Evolutionary conservation across 2,329 filamentous ascomycete genomes (phyloP), one percentile per base, ranked within the genome.

Genomic region (Chaetomiaceae sp.): DNA sequence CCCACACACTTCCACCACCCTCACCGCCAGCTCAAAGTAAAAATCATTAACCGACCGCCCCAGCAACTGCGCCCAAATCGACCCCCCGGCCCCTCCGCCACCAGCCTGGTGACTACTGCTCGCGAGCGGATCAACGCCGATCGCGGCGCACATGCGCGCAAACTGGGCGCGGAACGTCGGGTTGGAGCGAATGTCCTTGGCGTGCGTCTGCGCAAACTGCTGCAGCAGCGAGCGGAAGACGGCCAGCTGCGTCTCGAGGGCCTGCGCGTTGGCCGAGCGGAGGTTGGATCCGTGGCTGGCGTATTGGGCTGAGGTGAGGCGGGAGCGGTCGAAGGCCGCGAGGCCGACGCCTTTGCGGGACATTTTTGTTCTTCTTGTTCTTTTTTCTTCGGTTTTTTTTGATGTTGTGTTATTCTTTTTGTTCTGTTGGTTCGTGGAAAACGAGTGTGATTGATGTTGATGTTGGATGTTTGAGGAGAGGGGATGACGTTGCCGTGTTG

Each of bases 11-110:
- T 97, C 92, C 6, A 99, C 94, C 1, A 97, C 88, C 46, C 89
- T 81, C n/a, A 97, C 92, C 1, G 91, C 94, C 42, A 99, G 83
- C 75, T 95, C 92, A 70, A 97, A 97, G 74, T 97, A 99, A 68
- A 99, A 99, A 70, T 99, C 94, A 68, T 96, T 95, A 62, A 99
- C 91, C 64, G 85, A 91, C 55, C 88, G 83, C 27, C 94, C 94
- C 19, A 97, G 79, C 58, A 97, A 82, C 74, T 96, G 91, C 8
- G 90, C 88, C 92, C 94, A 97, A 55, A 96, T 84, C 54, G 87
- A 94, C 17, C 82, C 82, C 1, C 72, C 76, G 6, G 75, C 76
- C 33, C n/a, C n/a, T n/a, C 70, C 73, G 17, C 73, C 68, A 59
- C 75, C 72, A 43, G 71, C 74, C 38, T 71, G 70, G 57, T 75